A percentile compares a stretch with the other conserved stretches of the same genome.
phyloP scores from a whole-genome alignment of 352 stramenopile species.

The Globisporangium parvum region DNA sequence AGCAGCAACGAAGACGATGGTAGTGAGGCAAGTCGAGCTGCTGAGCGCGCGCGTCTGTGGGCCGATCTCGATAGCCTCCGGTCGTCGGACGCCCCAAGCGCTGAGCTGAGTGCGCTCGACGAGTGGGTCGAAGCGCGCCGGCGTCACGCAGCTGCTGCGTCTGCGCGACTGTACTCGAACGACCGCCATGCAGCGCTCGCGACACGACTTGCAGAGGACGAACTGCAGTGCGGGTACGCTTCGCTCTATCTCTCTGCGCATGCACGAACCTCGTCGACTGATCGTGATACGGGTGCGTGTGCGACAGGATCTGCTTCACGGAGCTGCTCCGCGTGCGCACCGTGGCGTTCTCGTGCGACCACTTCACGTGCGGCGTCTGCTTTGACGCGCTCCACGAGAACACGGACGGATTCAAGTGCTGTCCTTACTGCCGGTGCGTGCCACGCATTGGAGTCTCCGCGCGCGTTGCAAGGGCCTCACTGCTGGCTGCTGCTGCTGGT shows the following conservation, averaged over 20 bases:
- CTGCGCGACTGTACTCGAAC: conserved; percentile 37
- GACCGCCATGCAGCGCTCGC: conserved; percentile 44
- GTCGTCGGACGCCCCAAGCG: conserved; percentile 20
- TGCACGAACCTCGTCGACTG: background rate
- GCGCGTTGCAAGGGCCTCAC: too few relatives aligned
- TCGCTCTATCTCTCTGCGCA: background rate
- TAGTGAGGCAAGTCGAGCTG: conserved; percentile 5
- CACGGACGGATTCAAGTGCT: conserved; percentile 47
- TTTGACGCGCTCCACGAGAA: conserved; percentile 45
- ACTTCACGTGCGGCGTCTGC: conserved; percentile 59
- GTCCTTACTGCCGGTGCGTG: conserved; percentile 52
- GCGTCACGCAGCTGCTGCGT: conserved; percentile 23
- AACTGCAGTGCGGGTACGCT: conserved; percentile 51
- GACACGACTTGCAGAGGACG: conserved; percentile 47
- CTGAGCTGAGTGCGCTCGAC: conserved; percentile 34
- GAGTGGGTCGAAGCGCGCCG: conserved; percentile 43
- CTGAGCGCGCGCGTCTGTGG: conserved; percentile 34
- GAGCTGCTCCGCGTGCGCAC: conserved; percentile 45
- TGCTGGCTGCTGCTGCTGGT: background rate
- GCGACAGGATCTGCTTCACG: conserved; percentile 56
- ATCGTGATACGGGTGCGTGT: background rate
- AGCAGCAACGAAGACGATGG: conserved; percentile 1
- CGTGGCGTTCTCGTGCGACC: conserved; percentile 57
- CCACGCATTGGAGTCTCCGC: background rate
- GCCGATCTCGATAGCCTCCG: conserved; percentile 22